Evolutionary conservation across 1,284 basidiomycete genomes (phyloP).

Genomic region (Leccinum brunneo-olivaceum): DNA sequence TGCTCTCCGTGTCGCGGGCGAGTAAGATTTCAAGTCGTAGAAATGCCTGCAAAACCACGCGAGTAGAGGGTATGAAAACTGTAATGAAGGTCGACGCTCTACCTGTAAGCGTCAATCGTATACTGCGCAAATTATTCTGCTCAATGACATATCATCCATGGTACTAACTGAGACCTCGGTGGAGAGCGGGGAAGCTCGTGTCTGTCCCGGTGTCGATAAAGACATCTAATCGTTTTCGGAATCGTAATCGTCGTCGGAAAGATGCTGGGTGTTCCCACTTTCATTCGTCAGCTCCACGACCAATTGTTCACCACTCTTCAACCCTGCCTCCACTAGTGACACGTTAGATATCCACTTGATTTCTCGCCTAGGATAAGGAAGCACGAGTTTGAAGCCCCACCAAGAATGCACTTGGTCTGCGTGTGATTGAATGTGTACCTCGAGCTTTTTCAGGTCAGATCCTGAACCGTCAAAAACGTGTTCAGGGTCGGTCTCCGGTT

Average conservation of each 20-base stretch:
- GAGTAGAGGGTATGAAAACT: no score
- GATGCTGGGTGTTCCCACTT: constrained; percentile 7
- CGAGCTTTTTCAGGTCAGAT: constrained; percentile 35
- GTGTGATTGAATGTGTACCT: constrained; percentile 32
- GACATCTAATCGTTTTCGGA: constrained; percentile 47
- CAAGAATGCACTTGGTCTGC: constrained; percentile 37
- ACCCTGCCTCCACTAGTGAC: constrained; percentile 44
- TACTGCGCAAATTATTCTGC: no score
- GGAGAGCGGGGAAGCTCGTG: no score
- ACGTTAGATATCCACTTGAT: constrained; percentile 45
- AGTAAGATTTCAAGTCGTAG: no score
- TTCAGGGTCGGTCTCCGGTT: constrained; percentile 38
- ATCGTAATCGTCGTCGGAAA: constrained; percentile 51
- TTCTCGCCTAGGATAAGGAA: constrained; percentile 65
- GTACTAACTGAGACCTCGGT: no score
- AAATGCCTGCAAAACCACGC: no score
- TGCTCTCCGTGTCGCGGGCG: no score
- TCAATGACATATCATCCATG: no score
- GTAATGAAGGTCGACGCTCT: no score
- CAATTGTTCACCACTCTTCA: constrained; percentile 63
- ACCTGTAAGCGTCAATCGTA: no score
- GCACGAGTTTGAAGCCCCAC: constrained; percentile 69
- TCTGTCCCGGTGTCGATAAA: no score
- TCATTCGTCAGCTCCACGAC: constrained; percentile 54
- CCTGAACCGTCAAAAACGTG: constrained; percentile 33